Evolutionary conservation across 768 basidiomycete species (phyloP), one percentile per base, ranked within the genome.

Genomic region (Rhizopogon salebrosus): DNA sequence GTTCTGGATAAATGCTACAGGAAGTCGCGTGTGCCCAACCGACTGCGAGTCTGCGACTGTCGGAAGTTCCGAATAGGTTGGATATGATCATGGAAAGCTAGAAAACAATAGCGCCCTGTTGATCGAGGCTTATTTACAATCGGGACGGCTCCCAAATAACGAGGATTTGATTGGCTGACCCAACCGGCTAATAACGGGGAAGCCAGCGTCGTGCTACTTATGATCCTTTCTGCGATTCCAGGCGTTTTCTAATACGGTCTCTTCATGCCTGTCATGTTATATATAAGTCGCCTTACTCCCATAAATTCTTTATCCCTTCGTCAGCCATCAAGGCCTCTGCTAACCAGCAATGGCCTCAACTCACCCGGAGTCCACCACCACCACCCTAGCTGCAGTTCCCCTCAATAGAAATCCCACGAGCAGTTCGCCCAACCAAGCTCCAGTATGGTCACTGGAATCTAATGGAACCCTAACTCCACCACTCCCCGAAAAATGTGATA

Each of bases 391-490:
- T 14, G 40, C 58, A 4, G 58, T 68, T 10, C 52, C 59, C n/a
- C 63, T 70, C 4, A 48, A 41, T 6, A 53, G 51, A 6, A 55
- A 61, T 14, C 14, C 57, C n/a, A 41, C 23, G 11, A 24, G 31
- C 7, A 50, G 58, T 20, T 50, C 55, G 27, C 18, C 5, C 43
- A 29, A 34, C 20, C 78, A 72, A 51, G 76, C 81, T 6, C 45
- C 85, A 2, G 79, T 89, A 0, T 91, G 89, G 89, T 67, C 84
- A 7, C 74, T 89, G 20, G 72, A 78, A 20, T 65, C 80, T 4
- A 68, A 64, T 10, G 56, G 71, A 3, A 68, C 71, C 1, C 61
- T 70, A 13, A 61, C 70, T 1, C 68, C 77, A 0, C 80, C 85
- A 0, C 69, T 82, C 3, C 69, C 74, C 5, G 71, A 80, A 20